phyloP scores from a whole-genome alignment of 352 stramenopile genomes.

The Globisporangium heterothallicum region DNA sequence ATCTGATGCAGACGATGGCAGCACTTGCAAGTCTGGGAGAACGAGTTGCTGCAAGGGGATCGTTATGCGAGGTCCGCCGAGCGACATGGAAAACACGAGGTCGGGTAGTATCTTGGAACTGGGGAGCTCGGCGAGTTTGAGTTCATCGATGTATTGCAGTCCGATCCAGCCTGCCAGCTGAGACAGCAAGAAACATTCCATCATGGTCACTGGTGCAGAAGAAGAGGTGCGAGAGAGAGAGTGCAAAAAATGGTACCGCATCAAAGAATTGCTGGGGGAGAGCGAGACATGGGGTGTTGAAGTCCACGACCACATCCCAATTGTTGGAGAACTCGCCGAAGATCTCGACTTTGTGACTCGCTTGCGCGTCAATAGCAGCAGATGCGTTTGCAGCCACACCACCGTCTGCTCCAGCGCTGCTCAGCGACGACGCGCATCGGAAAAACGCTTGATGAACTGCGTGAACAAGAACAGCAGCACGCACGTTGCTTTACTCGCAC shows the following conservation, averaged over 20 bases:
- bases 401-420: slow-evolving; percentile 1
- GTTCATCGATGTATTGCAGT: slow-evolving; percentile 33
- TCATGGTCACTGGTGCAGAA: not conserved
- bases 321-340: slow-evolving; percentile 52
- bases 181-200: not conserved
- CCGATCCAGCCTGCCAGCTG: slow-evolving; percentile 53
- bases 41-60: slow-evolving; percentile 44
- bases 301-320: slow-evolving; percentile 57
- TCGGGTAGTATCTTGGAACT: slow-evolving; percentile 20
- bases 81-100: slow-evolving; percentile 41
- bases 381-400: too few relatives aligned
- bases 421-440: slow-evolving; percentile 10
- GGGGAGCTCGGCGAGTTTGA: slow-evolving; percentile 41
- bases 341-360: slow-evolving; percentile 19
- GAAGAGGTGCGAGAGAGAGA: not conserved
- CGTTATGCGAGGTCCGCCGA: slow-evolving; percentile 20
- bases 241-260: slow-evolving; percentile 20
- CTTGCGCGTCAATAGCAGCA: not conserved
- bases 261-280: slow-evolving; percentile 64
- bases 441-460: slow-evolving; percentile 45
- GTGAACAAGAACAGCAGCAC: not conserved
- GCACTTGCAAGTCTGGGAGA: slow-evolving; percentile 24
- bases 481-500: not conserved
- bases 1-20: slow-evolving; percentile 5
- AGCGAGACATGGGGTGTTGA: slow-evolving; percentile 50